Evolutionary conservation across 1,139 yeast species (phyloP), one percentile per base, ranked within the genome.

Genomic region (Magnusiomyces clavatus): DNA sequence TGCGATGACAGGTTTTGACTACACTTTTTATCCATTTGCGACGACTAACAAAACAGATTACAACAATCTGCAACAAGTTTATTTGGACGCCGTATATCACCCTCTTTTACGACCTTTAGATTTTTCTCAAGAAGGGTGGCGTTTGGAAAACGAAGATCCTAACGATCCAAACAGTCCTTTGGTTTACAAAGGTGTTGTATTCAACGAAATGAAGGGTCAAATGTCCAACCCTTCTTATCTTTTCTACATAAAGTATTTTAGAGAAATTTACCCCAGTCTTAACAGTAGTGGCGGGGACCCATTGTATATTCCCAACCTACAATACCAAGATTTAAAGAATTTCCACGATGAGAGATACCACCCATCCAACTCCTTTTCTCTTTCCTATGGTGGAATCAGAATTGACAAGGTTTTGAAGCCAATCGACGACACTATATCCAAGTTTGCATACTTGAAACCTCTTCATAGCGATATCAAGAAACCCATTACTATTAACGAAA

Each of bases 191-290:
- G 99, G 99, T 41, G 98, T 92, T 37, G 99, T 92, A 1, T 92
- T 86, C 68, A 92, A 92, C 64, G 99, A 92, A 70, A 92, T 92
- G 99, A 92, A 94, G 68, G 99, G 99, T 5, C 97, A 92, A 69
- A 81, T 88, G 42, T 86, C 96, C 1, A 92, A 88, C 65, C 81
- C 96, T 0, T 81, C 90, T 3, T 94, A 92, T 66, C 77, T 83
- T 61, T 89, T 78, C 66, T 90, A 89, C 78, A 86, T 84, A 60
- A 80, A 83, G 58, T 92, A 83, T 70, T 89, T 86, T 65, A 86
- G 87, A 66, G 72, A 89, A n/a, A 77, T 90, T 14, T 92, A 88
- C 62, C 92, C 96, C 1, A 77, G 89, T 11, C 72, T 92, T 59
- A 78, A 88, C 62, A 88, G 89, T 68, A 84, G 96, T 2, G 99